Percentiles rank a stretch among this genome's conserved stretches.
Evolutionary conservation across 257 asterid genomes (phyloP).

Genomic region (Fraxinus quadrangulata): DNA sequence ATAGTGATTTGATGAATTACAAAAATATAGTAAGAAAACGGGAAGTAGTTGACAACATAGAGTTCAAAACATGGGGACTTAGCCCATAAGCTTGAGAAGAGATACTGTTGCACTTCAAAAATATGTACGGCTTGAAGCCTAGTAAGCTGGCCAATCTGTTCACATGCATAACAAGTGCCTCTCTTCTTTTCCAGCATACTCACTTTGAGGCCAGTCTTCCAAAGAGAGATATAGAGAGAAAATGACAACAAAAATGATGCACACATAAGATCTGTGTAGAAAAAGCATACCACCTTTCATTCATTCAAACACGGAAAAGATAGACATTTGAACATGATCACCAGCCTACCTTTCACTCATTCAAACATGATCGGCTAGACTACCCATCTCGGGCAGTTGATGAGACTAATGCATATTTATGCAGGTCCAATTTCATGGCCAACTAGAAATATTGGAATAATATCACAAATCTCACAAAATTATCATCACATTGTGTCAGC

Average conservation of each 20-base stretch:
- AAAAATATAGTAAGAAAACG: not conserved
- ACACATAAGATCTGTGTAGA: not conserved
- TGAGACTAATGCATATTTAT: not conserved
- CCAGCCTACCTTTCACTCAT: not conserved
- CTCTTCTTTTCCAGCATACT: not conserved
- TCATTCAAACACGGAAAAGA: not conserved
- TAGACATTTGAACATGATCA: not conserved
- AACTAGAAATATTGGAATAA: no score
- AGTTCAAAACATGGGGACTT: not conserved
- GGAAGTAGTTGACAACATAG: not conserved
- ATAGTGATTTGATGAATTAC: not conserved
- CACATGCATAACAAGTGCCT: not conserved
- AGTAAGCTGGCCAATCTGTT: not conserved
- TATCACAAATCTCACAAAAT: not conserved
- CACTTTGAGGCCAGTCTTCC: not conserved
- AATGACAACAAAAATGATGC: not conserved
- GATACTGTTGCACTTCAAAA: not conserved
- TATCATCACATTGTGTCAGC: not conserved
- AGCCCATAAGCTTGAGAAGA: not conserved
- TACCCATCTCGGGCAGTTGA: not conserved
- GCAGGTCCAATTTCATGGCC: not conserved
- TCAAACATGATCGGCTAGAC: not conserved
- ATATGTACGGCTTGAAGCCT: not conserved
- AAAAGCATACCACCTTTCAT: not conserved
- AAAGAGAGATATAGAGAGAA: not conserved